A percentile compares a stretch with the other conserved stretches of the same genome.
Conservation (phyloP, 2,329 filamentous ascomycete genomes). For the Beauveria pseudobassiana region DNA sequence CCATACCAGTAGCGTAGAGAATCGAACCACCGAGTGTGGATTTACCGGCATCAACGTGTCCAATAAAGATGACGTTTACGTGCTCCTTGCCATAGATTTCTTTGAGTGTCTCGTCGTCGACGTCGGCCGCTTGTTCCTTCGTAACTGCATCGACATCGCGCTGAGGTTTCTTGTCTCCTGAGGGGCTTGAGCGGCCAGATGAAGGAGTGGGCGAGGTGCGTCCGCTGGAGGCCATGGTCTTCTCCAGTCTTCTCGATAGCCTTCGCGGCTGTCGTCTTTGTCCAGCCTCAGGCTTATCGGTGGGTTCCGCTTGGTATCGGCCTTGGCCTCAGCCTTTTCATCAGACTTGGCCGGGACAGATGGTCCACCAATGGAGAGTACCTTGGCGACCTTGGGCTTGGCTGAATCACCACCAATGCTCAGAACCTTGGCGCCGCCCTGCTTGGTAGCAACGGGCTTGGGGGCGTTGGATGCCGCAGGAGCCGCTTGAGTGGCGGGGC, state of each 20-base stretch:
- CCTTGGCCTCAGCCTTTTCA: constrained; percentile 35
- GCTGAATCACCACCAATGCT: constrained; percentile 59
- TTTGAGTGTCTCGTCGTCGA: constrained; percentile 66
- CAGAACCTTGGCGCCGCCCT: constrained; percentile 62
- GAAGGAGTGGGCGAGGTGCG: constrained; percentile 75
- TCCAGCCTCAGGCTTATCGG: constrained; percentile 56
- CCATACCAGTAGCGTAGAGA: constrained; percentile 91
- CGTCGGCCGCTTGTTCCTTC: constrained; percentile 72
- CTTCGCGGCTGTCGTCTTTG: constrained; percentile 76
- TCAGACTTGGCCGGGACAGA: constrained; percentile 31
- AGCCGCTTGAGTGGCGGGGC: constrained; percentile 36
- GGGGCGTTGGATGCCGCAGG: constrained; percentile 37
- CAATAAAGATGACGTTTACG: constrained; percentile 94
- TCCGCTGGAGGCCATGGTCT: constrained; percentile 44
- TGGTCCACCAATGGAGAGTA: constrained; percentile 34
- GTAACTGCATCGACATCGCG: constrained; percentile 77
- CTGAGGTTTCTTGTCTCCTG: constrained; percentile 44
- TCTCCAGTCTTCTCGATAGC: constrained; percentile 83
- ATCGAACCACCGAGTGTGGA: constrained; percentile 93
- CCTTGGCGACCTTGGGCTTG: constrained; percentile 42
- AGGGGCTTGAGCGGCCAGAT: constrained; percentile 77
- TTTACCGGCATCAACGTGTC: constrained; percentile 97
- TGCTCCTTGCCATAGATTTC: constrained; percentile 94
- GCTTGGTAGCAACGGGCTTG: constrained; percentile 56
- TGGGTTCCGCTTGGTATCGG: constrained; percentile 42